Evolutionary conservation across 2,329 filamentous ascomycete species (phyloP).

Genomic region (Huntiella omanensis): DNA sequence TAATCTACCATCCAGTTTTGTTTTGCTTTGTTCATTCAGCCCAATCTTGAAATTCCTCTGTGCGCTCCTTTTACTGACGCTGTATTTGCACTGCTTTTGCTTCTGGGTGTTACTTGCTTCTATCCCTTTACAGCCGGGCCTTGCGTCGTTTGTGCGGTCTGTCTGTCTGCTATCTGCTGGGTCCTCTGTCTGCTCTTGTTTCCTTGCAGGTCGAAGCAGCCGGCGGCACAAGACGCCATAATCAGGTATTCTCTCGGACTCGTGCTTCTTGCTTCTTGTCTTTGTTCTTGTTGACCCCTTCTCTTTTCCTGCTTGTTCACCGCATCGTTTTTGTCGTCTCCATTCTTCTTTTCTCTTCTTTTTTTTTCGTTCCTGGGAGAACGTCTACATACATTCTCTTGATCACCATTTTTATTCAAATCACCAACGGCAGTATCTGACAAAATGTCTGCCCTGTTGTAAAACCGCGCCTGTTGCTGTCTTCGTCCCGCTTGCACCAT

Average conservation of each 20-base stretch:
- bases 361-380: not conserved
- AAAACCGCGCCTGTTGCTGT: no score
- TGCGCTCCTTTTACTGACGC: slow-evolving; percentile 1
- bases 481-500: no score
- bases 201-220: not conserved
- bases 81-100: no score
- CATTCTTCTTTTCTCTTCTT: slow-evolving; percentile 2
- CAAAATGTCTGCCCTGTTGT: no score
- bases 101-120: not conserved
- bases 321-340: not conserved
- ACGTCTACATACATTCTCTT: not conserved
- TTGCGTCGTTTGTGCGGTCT: no score
- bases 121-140: not conserved
- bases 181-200: no score
- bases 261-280: not conserved
- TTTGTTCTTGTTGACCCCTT: not conserved
- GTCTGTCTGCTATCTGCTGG: no score
- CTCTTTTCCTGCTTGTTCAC: not conserved
- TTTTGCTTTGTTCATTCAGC: no score
- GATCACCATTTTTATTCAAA: not conserved
- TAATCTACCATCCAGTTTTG: no score
- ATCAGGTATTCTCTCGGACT: not conserved
- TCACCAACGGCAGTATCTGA: not conserved
- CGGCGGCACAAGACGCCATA: not conserved
- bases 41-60: not conserved